A percentile compares a stretch with the other conserved stretches of the same genome.
Evolutionary conservation across 164 flowering plant species (phyloP).

Genomic region (Pachysandra terminalis): DNA sequence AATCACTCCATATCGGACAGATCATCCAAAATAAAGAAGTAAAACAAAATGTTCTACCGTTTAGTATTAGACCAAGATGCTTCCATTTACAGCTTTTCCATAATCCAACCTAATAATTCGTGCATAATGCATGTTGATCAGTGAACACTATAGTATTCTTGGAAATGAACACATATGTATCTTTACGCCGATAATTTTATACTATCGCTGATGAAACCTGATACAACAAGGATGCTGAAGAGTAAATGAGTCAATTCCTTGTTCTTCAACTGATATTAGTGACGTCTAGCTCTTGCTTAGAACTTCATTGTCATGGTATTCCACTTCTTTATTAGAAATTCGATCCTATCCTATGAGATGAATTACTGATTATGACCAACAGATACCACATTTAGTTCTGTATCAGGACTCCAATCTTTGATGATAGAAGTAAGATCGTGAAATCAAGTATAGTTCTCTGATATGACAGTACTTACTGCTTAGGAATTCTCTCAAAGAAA

Average conservation of each 20-base stretch:
- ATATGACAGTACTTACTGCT: no score
- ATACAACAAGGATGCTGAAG: neutral
- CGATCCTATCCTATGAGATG: no score
- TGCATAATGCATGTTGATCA: neutral
- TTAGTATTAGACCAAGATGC: no score
- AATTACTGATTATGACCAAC: neutral
- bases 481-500: neutral
- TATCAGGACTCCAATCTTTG: neutral
- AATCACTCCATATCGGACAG: no score
- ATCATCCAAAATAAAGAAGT: no score
- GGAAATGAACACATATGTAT: neutral
- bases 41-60: no score
- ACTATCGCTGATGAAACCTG: neutral
- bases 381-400: neutral
- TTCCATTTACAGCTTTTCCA: no score
- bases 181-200: neutral
- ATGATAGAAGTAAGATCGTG: neutral
- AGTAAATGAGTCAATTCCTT: neutral
- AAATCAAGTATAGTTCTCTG: neutral
- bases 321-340: neutral
- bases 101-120: no score
- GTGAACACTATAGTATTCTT: neutral
- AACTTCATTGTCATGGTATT: neutral
- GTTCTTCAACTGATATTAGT: no score
- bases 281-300: neutral